Conservation (phyloP, 2,329 filamentous ascomycete genomes). For the Ophiobolus disseminans region DNA sequence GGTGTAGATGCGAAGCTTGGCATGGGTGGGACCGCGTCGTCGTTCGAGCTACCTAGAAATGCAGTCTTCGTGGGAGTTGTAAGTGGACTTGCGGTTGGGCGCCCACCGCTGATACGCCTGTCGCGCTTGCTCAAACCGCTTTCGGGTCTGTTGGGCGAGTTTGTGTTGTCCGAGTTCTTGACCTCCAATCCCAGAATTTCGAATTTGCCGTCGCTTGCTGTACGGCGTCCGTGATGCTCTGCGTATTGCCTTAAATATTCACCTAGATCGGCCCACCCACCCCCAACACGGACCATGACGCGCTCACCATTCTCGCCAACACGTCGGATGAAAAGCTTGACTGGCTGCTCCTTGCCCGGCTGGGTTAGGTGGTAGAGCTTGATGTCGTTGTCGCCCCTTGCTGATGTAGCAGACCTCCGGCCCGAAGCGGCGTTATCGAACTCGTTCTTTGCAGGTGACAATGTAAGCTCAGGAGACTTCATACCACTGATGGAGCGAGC, state of each 20-base stretch:
- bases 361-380: constrained; percentile 91
- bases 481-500: constrained; percentile 40
- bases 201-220: constrained; percentile 62
- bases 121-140: constrained; percentile 37
- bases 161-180: constrained; percentile 25
- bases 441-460: constrained; percentile 47
- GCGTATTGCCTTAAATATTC: constrained; percentile 96
- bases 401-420: constrained; percentile 35
- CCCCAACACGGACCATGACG: constrained; percentile 97
- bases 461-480: constrained; percentile 46
- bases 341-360: constrained; percentile 81
- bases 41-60: constrained; percentile 19
- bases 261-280: constrained; percentile 96
- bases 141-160: constrained; percentile 35
- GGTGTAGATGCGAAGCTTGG: constrained; percentile 35
- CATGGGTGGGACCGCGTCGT: constrained; percentile 33
- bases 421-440: constrained; percentile 36
- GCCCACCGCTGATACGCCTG: constrained; percentile 33
- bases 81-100: constrained; percentile 25
- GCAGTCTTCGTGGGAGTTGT: constrained; percentile 39
- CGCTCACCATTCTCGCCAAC: constrained; percentile 90
- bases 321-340: constrained; percentile 92
- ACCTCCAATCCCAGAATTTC: constrained; percentile 61
- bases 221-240: constrained; percentile 82
- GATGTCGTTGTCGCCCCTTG: constrained; percentile 66